Conservation (phyloP, 768 basidiomycete species). For the Xerocomus brunneocitrinus region DNA sequence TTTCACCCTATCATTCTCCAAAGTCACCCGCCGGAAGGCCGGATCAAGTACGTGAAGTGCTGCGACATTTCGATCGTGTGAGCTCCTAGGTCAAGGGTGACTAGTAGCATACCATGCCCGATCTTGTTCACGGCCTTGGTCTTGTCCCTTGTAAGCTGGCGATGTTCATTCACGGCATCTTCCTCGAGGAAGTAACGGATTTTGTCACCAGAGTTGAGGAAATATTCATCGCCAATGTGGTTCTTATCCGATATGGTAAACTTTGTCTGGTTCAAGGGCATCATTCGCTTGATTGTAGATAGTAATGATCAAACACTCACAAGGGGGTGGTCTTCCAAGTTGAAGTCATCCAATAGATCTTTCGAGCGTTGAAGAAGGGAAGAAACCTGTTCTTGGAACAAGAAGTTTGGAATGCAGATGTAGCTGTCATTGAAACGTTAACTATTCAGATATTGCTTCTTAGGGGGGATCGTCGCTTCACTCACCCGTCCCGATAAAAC, state of each 20-base stretch:
- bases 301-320: constrained; percentile 38
- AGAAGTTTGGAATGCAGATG: constrained; percentile 71
- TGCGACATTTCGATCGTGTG: constrained; percentile 25
- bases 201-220: constrained; percentile 88
- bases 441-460: too few species aligned
- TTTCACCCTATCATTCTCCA: constrained; percentile 72
- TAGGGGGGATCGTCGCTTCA: background rate
- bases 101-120: constrained; percentile 61
- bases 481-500: constrained; percentile 59
- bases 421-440: constrained; percentile 46
- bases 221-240: constrained; percentile 91
- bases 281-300: background rate
- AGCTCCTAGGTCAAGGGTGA: background rate
- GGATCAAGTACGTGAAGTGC: constrained; percentile 85
- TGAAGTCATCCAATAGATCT: constrained; percentile 74
- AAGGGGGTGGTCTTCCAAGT: constrained; percentile 71
- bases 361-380: constrained; percentile 68
- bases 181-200: constrained; percentile 94
- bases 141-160: constrained; percentile 69
- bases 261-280: constrained; percentile 55
- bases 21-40: constrained; percentile 69
- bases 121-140: constrained; percentile 91
- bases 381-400: constrained; percentile 51
- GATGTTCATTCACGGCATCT: constrained; percentile 66
- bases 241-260: constrained; percentile 76